Evolutionary conservation across 306 rosid species (phyloP), one percentile per base, ranked within the genome.

Genomic region (Cucumis cinereus): DNA sequence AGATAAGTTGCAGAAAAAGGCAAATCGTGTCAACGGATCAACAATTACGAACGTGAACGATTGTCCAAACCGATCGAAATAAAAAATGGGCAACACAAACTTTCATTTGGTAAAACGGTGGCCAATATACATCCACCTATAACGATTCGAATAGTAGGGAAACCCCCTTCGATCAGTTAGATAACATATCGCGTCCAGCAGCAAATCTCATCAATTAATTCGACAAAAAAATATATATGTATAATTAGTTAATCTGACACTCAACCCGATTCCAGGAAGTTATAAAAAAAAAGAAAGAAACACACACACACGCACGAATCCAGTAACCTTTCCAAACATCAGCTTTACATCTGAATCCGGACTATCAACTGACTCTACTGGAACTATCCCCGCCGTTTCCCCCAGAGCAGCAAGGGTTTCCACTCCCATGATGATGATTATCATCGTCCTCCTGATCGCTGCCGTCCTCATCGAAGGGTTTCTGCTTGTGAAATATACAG

Each of bases 401-500:
- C 71, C 74, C 78, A 56, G 89, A 88, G 77, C 86, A 85, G 53
- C 77, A 87, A 13, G 79, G 54, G 36, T 69, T 77, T 5, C 64
- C 58, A 8, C 54, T 84, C 17, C 43, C 83, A 45, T 85, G 83
- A n/a, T 64, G 6, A 62, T 77, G 82, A 63, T 80, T 75, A 49
- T 75, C 79, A 78, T 63, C 81, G 20, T 86, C 86, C 28, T 94
- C 98, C 24, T 84, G 80, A 26, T 90, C 97, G 78, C 96, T 89
- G 58, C 92, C 88, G 83, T 92, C 97, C 79, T 94, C 97, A 66
- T 94, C 99, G 66, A 90, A 90, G 66, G 92, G 86, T 79, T 88
- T 90, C 54, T 88, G 66, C 82, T 90, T 94, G 81, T 94, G 99
- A 78, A 92, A 94, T 82, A 94, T 92, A 77, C 99, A 94, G 58